Conservation (phyloP, 1,284 basidiomycete species). For the Termitomyces sp. region DNA sequence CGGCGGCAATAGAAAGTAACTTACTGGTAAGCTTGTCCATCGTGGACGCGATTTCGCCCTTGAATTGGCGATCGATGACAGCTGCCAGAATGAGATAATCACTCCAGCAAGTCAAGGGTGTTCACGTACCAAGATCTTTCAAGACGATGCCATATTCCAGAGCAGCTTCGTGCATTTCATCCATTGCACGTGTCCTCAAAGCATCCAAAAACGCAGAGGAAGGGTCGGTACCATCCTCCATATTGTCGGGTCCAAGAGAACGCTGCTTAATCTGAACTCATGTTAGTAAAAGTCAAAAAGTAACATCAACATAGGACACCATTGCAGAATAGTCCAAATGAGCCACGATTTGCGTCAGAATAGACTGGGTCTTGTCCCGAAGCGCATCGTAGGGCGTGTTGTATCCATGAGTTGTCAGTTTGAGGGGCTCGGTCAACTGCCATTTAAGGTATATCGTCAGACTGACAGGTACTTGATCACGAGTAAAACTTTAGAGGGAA, state of each 20-base stretch:
- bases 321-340: slow-evolving; percentile 49
- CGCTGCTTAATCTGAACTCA: slow-evolving; percentile 62
- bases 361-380: slow-evolving; percentile 77
- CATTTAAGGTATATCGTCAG: slow-evolving; percentile 79
- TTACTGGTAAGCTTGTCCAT: slow-evolving; percentile 76
- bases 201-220: slow-evolving; percentile 77
- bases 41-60: slow-evolving; percentile 73
- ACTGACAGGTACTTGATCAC: slow-evolving; percentile 79
- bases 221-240: slow-evolving; percentile 62
- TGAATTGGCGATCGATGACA: slow-evolving; percentile 80
- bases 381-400: slow-evolving; percentile 78
- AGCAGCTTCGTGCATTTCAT: slow-evolving; percentile 73
- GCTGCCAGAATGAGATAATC: slow-evolving; percentile 32
- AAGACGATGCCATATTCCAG: slow-evolving; percentile 75
- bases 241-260: slow-evolving; percentile 65
- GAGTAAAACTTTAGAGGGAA: slow-evolving; percentile 53
- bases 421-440: slow-evolving; percentile 73
- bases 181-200: slow-evolving; percentile 74
- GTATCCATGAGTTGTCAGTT: slow-evolving; percentile 76
- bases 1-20: slow-evolving; percentile 2
- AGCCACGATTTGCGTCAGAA: slow-evolving; percentile 76
- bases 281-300: not conserved
- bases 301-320: slow-evolving; percentile 14
- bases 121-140: slow-evolving; percentile 61
- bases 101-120: too few relatives aligned